Base-by-base conservation (phyloP, 176 grass and related monocot species). In the Carex littledalei region DNA sequence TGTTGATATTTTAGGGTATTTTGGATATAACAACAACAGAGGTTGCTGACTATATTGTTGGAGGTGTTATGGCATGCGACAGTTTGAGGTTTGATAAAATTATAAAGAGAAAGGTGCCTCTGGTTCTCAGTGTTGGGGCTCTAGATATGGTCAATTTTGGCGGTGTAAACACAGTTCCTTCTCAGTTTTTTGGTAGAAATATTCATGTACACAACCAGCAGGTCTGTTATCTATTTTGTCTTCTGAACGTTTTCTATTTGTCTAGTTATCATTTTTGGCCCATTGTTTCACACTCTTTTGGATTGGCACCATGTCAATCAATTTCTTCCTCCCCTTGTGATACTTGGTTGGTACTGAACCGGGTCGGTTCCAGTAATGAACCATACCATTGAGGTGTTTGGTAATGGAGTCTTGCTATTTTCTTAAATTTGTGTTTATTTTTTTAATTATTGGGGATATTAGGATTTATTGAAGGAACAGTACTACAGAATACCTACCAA, bases 91-190 rank as follows among this genome's bases (percentile, higher is more conserved):
- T 98, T n/a, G 95, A 94, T 86, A 88, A 88, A 64, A 91, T 89
- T 69, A 88, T 94, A 79, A 84, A 94, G 66, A 94, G 86, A 45
- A 94, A 85, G 45, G 88, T 98, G 49, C 95, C 95, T 89, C 73
- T 94, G 57, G 87, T 98, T 90, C 89, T 98, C 49, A 98, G 95
- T 85, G 86, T 98, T 22, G 95, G 95, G 50, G 95, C 95, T 52
- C 85, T 98, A 85, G 95, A 98, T 89, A 98, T 94, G 92, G 95
- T 93, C 59, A 98, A 98, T 84, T 98, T 98, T 83, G 95, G 95
- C 62, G 76, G 91, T 77, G 87, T 80, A 85, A 84, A 93, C 87
- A 98, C 91, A 41, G 87, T 98, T 62, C 95, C 95, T 92, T 84
- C 84, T 84, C 74, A 79, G 74, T 98, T 98, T 83, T 77, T 68